phyloP scores from a whole-genome alignment of 169 alveolate species.

The Plasmodium vinckei region DNA sequence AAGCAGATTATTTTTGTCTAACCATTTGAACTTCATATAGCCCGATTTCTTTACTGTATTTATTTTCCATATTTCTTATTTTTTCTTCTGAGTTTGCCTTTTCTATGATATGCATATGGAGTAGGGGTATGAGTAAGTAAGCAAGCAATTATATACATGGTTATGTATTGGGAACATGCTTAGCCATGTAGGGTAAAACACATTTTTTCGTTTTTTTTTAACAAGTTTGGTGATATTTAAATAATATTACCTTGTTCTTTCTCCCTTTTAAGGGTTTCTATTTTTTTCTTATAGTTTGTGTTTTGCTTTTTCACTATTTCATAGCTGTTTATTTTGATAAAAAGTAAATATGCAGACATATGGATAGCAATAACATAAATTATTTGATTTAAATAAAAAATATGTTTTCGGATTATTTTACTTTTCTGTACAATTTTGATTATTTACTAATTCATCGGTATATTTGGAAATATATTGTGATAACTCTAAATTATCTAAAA shows the following conservation, averaged over 20 bases:
- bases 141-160: not conserved
- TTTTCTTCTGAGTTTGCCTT: constrained; percentile 41
- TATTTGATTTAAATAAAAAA: no score
- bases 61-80: constrained; percentile 35
- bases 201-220: no score
- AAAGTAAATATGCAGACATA: not conserved
- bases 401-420: not conserved
- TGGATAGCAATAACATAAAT: no score
- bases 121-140: not conserved
- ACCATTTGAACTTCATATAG: constrained; percentile 40
- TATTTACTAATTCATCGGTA: constrained; percentile 41
- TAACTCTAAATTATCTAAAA: constrained; percentile 46
- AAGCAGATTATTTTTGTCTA: not conserved
- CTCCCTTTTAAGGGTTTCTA: constrained; percentile 42
- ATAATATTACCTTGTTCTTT: constrained; percentile 33
- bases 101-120: not conserved
- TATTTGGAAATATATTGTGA: constrained; percentile 42
- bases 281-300: constrained; percentile 44
- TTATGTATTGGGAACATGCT: not conserved
- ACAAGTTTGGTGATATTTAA: not conserved
- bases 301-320: constrained; percentile 41
- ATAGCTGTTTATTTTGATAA: constrained; percentile 9
- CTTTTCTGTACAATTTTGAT: constrained; percentile 60
- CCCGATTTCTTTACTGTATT: constrained; percentile 21
- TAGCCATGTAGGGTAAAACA: no score